A percentile compares a stretch with the other conserved stretches of the same genome.
Evolutionary conservation across 2,329 filamentous ascomycete genomes (phyloP).

Genomic region (Aspergillus thermomutatus): DNA sequence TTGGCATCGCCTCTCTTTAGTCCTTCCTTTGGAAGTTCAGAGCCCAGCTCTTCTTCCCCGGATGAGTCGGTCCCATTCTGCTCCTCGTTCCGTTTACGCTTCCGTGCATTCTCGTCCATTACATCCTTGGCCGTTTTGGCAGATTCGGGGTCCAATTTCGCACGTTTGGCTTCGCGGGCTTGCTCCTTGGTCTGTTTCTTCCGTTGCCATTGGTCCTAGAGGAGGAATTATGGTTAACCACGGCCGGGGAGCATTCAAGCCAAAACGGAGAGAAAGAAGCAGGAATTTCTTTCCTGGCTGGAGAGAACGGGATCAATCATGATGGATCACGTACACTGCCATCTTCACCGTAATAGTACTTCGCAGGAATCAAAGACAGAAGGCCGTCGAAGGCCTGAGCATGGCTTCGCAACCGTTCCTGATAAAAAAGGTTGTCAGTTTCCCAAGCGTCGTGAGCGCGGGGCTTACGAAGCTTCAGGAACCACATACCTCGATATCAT

Average conservation of each 20-base stretch:
- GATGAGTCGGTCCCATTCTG: constrained; percentile 39
- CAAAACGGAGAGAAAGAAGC: constrained; percentile 10
- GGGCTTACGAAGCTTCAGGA: constrained; percentile 8
- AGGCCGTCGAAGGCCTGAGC: constrained; percentile 81
- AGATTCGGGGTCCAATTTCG: constrained; percentile 88
- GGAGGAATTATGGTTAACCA: constrained; percentile 15
- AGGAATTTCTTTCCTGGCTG: background rate
- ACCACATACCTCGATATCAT: constrained; percentile 39
- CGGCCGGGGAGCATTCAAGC: constrained; percentile 4
- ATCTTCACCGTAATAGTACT: constrained; percentile 86
- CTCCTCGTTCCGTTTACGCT: constrained; percentile 72
- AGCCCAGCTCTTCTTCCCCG: constrained; percentile 40
- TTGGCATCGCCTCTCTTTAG: constrained; percentile 49
- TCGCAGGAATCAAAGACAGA: constrained; percentile 82
- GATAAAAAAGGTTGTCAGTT: constrained; percentile 23
- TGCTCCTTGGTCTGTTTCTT: constrained; percentile 96
- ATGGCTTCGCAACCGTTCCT: constrained; percentile 50
- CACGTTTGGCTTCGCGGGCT: constrained; percentile 74
- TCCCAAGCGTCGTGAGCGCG: constrained; percentile 9
- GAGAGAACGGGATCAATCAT: background rate
- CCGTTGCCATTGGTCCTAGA: constrained; percentile 84
- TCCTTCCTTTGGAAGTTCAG: constrained; percentile 59
- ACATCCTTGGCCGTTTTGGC: constrained; percentile 90
- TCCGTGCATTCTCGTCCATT: constrained; percentile 77
- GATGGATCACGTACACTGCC: constrained; percentile 63